phyloP scores from a whole-genome alignment of 345 rosid species.

The Bretschneidera sinensis region DNA sequence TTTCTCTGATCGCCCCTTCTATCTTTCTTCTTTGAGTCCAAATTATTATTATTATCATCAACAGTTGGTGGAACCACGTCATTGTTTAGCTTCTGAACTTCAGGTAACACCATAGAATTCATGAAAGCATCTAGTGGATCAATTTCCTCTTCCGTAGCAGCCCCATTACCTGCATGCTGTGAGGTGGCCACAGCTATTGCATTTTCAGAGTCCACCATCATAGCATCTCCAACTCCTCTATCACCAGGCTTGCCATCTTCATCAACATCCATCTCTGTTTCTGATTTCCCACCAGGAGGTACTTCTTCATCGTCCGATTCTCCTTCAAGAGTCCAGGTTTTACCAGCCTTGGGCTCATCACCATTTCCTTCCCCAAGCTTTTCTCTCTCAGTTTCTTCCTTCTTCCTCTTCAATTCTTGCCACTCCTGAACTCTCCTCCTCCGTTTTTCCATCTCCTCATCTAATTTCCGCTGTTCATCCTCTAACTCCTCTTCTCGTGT shows the following conservation, averaged over 20 bases:
- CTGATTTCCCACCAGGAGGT: constrained; percentile 33
- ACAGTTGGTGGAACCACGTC: constrained; percentile 25
- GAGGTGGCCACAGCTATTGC: constrained; percentile 28
- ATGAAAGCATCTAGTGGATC: constrained; percentile 97
- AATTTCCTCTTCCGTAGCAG: constrained; percentile 63
- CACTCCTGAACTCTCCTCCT: constrained; percentile 96
- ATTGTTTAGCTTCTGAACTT: constrained; percentile 73
- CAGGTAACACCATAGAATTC: constrained; percentile 89
- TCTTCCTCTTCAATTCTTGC: constrained; percentile 89
- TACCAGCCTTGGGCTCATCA: constrained; percentile 57
- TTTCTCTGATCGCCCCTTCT: too few relatives aligned
- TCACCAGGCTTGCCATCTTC: constrained; percentile 34
- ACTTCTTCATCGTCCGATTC: constrained; percentile 94
- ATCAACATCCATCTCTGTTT: constrained; percentile 53
- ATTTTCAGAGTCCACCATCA: constrained; percentile 41
- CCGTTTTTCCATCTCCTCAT: constrained; percentile 82
- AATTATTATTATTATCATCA: constrained; percentile 31
- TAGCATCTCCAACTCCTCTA: constrained; percentile 46
- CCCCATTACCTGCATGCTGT: constrained; percentile 31
- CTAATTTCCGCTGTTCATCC: constrained; percentile 74
- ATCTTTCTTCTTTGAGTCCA: too few relatives aligned
- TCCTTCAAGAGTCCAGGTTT: constrained; percentile 83
- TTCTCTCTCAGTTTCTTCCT: constrained; percentile 70
- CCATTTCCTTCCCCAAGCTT: constrained; percentile 49
- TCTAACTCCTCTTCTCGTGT: constrained; percentile 76